Evolutionary conservation across 495 filamentous ascomycete species (phyloP).

Genomic region (Penicillium roqueforti): DNA sequence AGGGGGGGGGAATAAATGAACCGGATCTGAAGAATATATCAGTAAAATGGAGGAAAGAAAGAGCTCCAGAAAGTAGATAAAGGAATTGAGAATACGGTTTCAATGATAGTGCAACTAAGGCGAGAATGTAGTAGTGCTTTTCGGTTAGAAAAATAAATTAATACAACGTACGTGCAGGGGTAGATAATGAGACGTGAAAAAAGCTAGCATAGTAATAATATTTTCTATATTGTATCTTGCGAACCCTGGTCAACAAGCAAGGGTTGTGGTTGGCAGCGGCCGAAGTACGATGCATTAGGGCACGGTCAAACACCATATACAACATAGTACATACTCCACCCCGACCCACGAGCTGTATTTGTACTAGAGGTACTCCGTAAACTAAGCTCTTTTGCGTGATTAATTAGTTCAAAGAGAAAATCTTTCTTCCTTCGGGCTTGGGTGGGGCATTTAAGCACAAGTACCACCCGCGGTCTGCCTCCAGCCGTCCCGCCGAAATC

Average conservation of each 20-base stretch:
- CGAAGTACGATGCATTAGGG: neutral
- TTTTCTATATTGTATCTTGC: neutral
- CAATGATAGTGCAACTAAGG: neutral
- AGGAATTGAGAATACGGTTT: too few relatives aligned
- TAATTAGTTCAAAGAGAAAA: neutral
- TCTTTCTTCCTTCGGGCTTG: too few relatives aligned
- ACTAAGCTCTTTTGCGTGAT: neutral
- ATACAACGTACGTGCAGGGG: neutral
- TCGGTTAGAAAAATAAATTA: neutral
- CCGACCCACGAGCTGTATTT: too few relatives aligned
- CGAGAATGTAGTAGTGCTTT: neutral
- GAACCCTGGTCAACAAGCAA: neutral
- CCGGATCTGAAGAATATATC: neutral
- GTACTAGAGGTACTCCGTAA: neutral
- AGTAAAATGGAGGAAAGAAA: neutral
- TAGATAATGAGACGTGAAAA: neutral
- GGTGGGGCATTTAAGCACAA: too few relatives aligned
- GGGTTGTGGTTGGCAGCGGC: neutral
- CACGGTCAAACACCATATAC: too few relatives aligned
- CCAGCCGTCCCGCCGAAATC: neutral
- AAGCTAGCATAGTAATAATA: neutral
- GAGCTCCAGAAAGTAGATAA: neutral
- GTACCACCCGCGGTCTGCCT: too few relatives aligned
- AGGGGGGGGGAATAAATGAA: neutral
- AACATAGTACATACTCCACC: too few relatives aligned